phyloP scores from a whole-genome alignment of 192 early-diverging fungal species.

The Entomortierella lignicola region DNA sequence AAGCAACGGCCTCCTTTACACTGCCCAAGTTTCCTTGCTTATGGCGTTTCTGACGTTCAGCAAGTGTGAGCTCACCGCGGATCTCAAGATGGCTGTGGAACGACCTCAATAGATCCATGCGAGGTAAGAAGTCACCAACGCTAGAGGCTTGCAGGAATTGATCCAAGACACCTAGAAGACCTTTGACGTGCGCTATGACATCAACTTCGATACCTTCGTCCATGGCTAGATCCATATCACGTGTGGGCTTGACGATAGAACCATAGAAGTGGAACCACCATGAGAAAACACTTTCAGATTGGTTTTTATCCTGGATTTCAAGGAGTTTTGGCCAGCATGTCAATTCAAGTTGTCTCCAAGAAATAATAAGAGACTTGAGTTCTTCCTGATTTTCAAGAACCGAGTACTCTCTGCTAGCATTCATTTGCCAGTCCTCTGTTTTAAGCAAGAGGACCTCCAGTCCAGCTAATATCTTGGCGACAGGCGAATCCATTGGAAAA shows the following conservation, averaged over 20 bases:
- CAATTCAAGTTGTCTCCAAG: slow-evolving; percentile 94
- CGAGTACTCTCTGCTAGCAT: slow-evolving; percentile 84
- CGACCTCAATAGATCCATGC: slow-evolving; percentile 75
- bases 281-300: slow-evolving; percentile 69
- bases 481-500: slow-evolving; percentile 83
- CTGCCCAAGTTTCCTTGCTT: slow-evolving; percentile 41
- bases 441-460: slow-evolving; percentile 89
- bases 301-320: slow-evolving; percentile 80
- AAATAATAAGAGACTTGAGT: slow-evolving; percentile 78
- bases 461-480: slow-evolving; percentile 91
- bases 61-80: slow-evolving; percentile 43
- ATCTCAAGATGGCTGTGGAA: slow-evolving; percentile 70
- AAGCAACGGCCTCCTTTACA: slow-evolving; percentile 32
- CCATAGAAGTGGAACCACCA: slow-evolving; percentile 94
- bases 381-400: slow-evolving; percentile 76
- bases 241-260: slow-evolving; percentile 59
- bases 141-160: slow-evolving; percentile 84
- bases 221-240: slow-evolving; percentile 52
- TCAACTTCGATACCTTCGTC: slow-evolving; percentile 42
- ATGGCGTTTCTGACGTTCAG: slow-evolving; percentile 31
- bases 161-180: slow-evolving; percentile 76
- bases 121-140: slow-evolving; percentile 81
- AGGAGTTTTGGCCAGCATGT: slow-evolving; percentile 91
- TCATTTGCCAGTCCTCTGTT: slow-evolving; percentile 94
- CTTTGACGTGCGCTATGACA: slow-evolving; percentile 53